Evolutionary conservation across 305 asterid genomes (phyloP), one percentile per base, ranked within the genome.

Genomic region (Nicotiana rustica): DNA sequence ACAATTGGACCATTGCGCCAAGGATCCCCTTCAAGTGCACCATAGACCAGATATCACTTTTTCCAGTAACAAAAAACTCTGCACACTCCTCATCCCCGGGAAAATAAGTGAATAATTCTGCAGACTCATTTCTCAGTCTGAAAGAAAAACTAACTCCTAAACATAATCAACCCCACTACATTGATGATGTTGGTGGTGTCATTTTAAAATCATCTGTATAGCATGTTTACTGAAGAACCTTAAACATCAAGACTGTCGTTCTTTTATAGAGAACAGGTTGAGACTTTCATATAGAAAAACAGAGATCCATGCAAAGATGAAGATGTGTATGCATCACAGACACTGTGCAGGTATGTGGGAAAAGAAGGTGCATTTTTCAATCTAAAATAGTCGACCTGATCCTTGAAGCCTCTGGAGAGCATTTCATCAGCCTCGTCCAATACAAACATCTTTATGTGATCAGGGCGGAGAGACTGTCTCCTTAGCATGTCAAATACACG

Each of bases 341-440:
- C 21, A 41, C 18, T 12, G 21, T 12, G 1, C 49, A 44, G 12
- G 3, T 70, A 18, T 44, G 3, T 18, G 21, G 60, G 62, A 76
- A 68, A 73, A 52, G 69, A 14, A 15, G 68, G 35, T 36, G 78
- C 12, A 44, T 55, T 70, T 14, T 13, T 17, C 9, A 3, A 59
- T 59, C 65, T n/a, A 68, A 68, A 6, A 35, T 57, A 17, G 18
- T 35, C 17, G 10, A 82, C 85, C 81, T 82, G 85, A 81, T 85
- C 87, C 81, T 85, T 85, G 77, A 85, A 85, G 21, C 87, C 87
- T 57, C 87, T 80, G 62, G 87, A 85, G 64, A 85, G 85, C 87
- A 81, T 85, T 77, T 85, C 87, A 77, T 85, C 82, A 3, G 87
- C 85, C 62, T 85, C 87, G 36, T 85, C 87, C 69, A 85, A 67